These are phyloP conservation scores for Diplocarpon mali DNA, from an alignment of 2,329 filamentous ascomycete genomes.

Conservation along the genomic window DNA sequence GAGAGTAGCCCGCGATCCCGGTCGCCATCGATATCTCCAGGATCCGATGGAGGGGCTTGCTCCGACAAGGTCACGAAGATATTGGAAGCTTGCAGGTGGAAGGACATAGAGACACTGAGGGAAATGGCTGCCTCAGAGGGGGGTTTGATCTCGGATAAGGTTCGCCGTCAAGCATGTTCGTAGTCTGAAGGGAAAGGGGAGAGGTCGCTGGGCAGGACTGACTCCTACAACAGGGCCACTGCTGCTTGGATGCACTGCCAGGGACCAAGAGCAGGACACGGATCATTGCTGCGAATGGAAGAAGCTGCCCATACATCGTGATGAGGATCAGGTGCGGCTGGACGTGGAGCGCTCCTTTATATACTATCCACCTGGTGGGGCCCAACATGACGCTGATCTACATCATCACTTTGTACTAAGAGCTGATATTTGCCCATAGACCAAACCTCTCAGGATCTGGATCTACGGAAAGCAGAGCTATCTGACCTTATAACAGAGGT, in stretches of 20 bases:
- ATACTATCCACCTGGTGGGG: constrained; percentile 76
- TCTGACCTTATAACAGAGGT: constrained; percentile 71
- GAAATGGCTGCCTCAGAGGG: constrained; percentile 49
- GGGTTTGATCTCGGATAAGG: constrained; percentile 54
- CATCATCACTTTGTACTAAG: constrained; percentile 15
- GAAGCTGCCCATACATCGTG: constrained; percentile 61
- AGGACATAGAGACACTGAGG: constrained; percentile 45
- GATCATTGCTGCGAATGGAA: constrained; percentile 20
- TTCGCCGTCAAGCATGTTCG: constrained; percentile 72
- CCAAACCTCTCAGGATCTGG: constrained; percentile 57
- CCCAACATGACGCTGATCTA: constrained; percentile 7
- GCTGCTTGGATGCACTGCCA: constrained; percentile 35
- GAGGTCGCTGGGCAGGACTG: constrained; percentile 3
- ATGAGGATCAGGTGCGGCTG: constrained; percentile 83
- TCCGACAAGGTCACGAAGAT: constrained; percentile 36
- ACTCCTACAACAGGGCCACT: constrained; percentile 44
- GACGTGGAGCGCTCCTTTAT: constrained; percentile 96
- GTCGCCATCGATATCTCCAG: not conserved
- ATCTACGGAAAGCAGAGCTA: constrained; percentile 62
- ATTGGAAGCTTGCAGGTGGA: constrained; percentile 46
- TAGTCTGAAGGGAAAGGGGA: constrained; percentile 19
- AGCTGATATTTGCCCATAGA: constrained; percentile 36
- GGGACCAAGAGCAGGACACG: not conserved
- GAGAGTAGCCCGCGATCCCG: not conserved
- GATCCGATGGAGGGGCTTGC: constrained; percentile 6